A percentile compares a stretch with the other conserved stretches of the same genome.
These are phyloP conservation scores for Colletotrichum liriopes DNA, from an alignment of 2,329 filamentous ascomycete species.

Conservation along the genomic window DNA sequence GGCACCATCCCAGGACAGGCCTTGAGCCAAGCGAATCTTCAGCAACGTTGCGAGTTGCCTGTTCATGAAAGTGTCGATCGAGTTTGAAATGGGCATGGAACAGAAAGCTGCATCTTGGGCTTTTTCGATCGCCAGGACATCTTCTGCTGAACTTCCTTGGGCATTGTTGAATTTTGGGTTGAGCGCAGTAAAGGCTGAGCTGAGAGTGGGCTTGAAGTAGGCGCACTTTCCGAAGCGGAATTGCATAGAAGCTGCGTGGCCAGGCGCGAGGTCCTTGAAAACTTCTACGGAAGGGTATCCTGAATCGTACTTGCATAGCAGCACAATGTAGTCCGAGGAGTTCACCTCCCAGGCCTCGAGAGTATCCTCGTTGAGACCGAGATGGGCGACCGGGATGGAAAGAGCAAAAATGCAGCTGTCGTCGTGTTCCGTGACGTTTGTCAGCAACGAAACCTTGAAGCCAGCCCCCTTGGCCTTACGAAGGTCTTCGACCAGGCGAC, in stretches of 20 bases:
- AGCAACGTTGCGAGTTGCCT: conserved; percentile 75
- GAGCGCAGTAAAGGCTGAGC: conserved; percentile 70
- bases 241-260: conserved; percentile 54
- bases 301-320: conserved; percentile 77
- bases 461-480: conserved; percentile 73
- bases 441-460: conserved; percentile 78
- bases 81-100: conserved; percentile 79
- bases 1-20: conserved; percentile 42
- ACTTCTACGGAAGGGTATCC: conserved; percentile 74
- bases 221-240: conserved; percentile 81
- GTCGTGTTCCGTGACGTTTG: conserved; percentile 56
- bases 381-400: conserved; percentile 78
- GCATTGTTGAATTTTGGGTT: conserved; percentile 42
- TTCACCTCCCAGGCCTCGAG: conserved; percentile 84
- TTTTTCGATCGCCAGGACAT: neutral
- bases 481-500: conserved; percentile 69
- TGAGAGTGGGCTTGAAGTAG: conserved; percentile 78
- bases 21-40: conserved; percentile 60
- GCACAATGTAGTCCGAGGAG: conserved; percentile 77
- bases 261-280: conserved; percentile 60
- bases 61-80: conserved; percentile 79
- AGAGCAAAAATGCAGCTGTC: conserved; percentile 71
- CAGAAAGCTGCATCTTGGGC: conserved; percentile 55
- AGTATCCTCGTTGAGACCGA: conserved; percentile 82
- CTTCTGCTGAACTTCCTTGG: conserved; percentile 2